These are phyloP conservation scores for Epichloe elymi DNA, from an alignment of 2,329 filamentous ascomycete genomes.

Conservation along the genomic window DNA sequence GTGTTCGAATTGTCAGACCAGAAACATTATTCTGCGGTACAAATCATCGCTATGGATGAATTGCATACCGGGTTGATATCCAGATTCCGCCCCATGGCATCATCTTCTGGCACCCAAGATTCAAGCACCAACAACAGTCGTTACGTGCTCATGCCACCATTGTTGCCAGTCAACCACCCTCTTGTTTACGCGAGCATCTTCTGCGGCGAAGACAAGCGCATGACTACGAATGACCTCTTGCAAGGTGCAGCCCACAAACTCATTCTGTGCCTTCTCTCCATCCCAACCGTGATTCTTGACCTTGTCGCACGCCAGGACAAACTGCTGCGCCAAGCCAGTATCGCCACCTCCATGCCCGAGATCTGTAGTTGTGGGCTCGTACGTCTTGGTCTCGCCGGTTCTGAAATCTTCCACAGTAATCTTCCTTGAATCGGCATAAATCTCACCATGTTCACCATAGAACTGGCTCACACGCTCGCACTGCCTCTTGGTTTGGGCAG, in stretches of 20 bases:
- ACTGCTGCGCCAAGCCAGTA: slow-evolving; percentile 58
- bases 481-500: slow-evolving; percentile 74
- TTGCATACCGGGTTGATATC: too few species aligned
- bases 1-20: too few species aligned
- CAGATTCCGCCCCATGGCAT: too few species aligned
- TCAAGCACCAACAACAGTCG: not conserved
- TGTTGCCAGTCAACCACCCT: slow-evolving; percentile 60
- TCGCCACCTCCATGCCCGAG: slow-evolving; percentile 29
- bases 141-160: slow-evolving; percentile 52
- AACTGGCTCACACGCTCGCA: slow-evolving; percentile 76
- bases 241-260: slow-evolving; percentile 67
- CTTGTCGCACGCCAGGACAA: slow-evolving; percentile 66
- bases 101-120: too few species aligned
- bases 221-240: slow-evolving; percentile 85
- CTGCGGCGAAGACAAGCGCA: slow-evolving; percentile 85
- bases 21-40: too few species aligned
- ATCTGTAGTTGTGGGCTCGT: slow-evolving; percentile 21
- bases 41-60: too few species aligned
- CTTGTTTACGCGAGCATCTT: slow-evolving; percentile 61
- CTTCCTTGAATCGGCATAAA: slow-evolving; percentile 66
- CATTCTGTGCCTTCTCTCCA: slow-evolving; percentile 57
- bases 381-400: slow-evolving; percentile 20
- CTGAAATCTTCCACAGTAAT: slow-evolving; percentile 58
- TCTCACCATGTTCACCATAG: slow-evolving; percentile 77
- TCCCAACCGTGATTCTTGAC: slow-evolving; percentile 59